A percentile compares a stretch with the other conserved stretches of the same genome.
Conservation (phyloP, 2,329 filamentous ascomycete species). For the Fusarium nygamai region DNA sequence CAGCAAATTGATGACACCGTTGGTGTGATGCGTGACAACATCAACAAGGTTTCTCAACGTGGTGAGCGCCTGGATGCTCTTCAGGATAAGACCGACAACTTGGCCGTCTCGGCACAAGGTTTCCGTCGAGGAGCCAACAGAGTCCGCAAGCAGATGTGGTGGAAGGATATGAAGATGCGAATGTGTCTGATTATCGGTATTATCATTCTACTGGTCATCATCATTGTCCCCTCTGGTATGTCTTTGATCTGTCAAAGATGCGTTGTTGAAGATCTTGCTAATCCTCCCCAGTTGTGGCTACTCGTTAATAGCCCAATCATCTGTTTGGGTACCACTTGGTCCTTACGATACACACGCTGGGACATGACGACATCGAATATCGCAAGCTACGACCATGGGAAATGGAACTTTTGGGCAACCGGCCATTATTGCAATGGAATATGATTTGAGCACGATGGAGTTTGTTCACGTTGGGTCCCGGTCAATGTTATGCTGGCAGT, state of each 20-base stretch:
- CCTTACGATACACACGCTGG: constrained; percentile 37
- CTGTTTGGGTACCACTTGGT: constrained; percentile 42
- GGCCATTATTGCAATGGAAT: constrained; percentile 45
- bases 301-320: constrained; percentile 43
- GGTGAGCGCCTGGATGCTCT: constrained; percentile 88
- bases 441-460: constrained; percentile 50
- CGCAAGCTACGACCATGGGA: constrained; percentile 44
- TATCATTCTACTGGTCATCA: constrained; percentile 89
- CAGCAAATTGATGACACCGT: constrained; percentile 99
- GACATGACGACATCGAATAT: constrained; percentile 44
- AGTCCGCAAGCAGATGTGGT: constrained; percentile 99
- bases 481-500: constrained; percentile 42
- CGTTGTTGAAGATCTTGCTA: neutral
- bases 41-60: constrained; percentile 95
- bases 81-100: constrained; percentile 94
- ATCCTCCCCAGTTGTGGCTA: constrained; percentile 49
- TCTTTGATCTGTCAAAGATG: neutral
- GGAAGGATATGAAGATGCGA: constrained; percentile 99
- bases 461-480: constrained; percentile 47
- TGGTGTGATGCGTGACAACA: constrained; percentile 95
- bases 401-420: constrained; percentile 45
- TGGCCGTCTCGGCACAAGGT: constrained; percentile 90
- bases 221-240: constrained; percentile 90
- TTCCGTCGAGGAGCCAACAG: constrained; percentile 97
- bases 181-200: constrained; percentile 94